Evolutionary conservation across 306 rosid genomes (phyloP), one percentile per base, ranked within the genome.

Genomic region (Lathyrus sativus): DNA sequence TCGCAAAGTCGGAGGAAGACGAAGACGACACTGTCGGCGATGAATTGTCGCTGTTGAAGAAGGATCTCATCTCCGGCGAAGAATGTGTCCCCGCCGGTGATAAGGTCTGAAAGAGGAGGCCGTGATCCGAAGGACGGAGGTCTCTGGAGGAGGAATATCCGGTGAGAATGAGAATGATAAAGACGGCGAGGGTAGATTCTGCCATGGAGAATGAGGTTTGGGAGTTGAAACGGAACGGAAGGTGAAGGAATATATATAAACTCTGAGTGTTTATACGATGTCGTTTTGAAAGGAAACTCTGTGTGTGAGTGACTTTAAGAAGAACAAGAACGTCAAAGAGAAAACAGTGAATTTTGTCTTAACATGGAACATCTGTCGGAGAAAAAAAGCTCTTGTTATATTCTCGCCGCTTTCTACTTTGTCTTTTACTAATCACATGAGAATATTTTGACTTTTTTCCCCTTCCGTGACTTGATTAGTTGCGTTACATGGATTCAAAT

Each of bases 81-180:
- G 67, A 78, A 26, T 65, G 49, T 1, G 67, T 7, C 3, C 63
- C 82, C 2, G 70, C 73, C 35, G 82, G 76, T 0, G 85, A 72
- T 43, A 83, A 37, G 12, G 70, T 80, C 81, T 92, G 92, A 85
- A 68, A 83, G 65, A 49, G 74, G 13, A 93, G 83, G 3, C 98
- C 97, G 76, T 93, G 98, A n/a, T 88, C 81, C 11, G 96, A 81
- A 18, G 98, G 98, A 37, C 96, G 86, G 66, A 92, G 87, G 76
- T 92, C 98, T 57, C 74, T 73, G 26, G 82, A 82, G 28, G 74
- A 54, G 63, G 88, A 80, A 14, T 26, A 53, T 26, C 82, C 85
- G 29, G 83, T 62, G 69, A 88, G 51, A 61, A 71, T 4, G 46
- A 82, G 62, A 0, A 22, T 14, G 9, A 35, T 9, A 35, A 77